Conservation (phyloP, 1,284 basidiomycete species). For the Heimioporus retisporus region DNA sequence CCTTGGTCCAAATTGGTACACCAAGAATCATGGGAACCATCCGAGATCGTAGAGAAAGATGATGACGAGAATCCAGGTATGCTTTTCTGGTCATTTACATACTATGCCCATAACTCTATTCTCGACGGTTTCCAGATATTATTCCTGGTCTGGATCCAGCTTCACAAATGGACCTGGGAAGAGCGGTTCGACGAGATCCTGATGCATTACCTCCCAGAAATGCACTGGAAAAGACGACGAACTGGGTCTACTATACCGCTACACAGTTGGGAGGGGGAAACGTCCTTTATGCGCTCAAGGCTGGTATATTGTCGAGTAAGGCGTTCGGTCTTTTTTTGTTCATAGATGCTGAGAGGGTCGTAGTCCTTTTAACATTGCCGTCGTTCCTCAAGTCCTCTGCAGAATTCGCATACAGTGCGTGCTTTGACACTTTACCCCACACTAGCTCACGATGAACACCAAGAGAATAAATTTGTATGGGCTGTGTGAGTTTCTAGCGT, state of each 20-base stretch:
- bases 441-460: slow-evolving; percentile 4
- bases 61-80: slow-evolving; percentile 67
- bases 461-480: slow-evolving; percentile 68
- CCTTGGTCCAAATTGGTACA: slow-evolving; percentile 49
- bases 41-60: slow-evolving; percentile 53
- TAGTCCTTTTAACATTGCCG: slow-evolving; percentile 71
- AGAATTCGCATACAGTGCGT: slow-evolving; percentile 68
- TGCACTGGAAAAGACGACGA: slow-evolving; percentile 61
- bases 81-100: slow-evolving; percentile 10
- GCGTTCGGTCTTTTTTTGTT: neutral
- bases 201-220: slow-evolving; percentile 80
- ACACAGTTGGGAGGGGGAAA: slow-evolving; percentile 65
- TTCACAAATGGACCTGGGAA: slow-evolving; percentile 59
- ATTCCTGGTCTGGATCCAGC: slow-evolving; percentile 67
- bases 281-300: slow-evolving; percentile 83
- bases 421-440: neutral
- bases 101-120: neutral
- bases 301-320: slow-evolving; percentile 71
- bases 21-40: slow-evolving; percentile 62
- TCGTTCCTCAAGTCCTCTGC: slow-evolving; percentile 66
- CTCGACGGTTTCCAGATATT: slow-evolving; percentile 50
- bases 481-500: slow-evolving; percentile 53
- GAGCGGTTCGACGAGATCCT: slow-evolving; percentile 71
- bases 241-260: slow-evolving; percentile 53
- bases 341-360: neutral